These are phyloP conservation scores for Petrea volubilis DNA, from an alignment of 257 asterid genomes.

Conservation along the genomic window DNA sequence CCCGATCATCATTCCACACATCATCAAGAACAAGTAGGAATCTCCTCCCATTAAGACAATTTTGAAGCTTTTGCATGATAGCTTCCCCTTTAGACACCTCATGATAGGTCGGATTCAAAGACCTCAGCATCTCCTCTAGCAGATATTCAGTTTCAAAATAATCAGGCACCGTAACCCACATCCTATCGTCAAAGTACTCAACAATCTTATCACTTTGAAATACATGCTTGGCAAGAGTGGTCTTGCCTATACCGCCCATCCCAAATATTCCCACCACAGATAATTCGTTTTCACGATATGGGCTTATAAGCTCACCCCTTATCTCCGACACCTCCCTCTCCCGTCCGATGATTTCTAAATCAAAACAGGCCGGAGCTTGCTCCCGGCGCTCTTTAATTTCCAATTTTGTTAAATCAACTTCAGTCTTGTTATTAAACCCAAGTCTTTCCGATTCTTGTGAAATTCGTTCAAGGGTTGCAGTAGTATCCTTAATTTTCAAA, in stretches of 20 bases:
- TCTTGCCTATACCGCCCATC: too few relatives aligned
- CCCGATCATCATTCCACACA: constrained; percentile 19
- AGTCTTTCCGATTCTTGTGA: too few relatives aligned
- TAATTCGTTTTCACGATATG: background rate
- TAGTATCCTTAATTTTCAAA: constrained; percentile 1
- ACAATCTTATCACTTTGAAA: constrained; percentile 9
- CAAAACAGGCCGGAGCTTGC: too few relatives aligned
- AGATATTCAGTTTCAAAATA: background rate
- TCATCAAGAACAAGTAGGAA: constrained; percentile 31
- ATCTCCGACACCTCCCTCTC: constrained; percentile 9
- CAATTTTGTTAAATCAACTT: too few relatives aligned
- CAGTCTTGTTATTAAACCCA: too few relatives aligned
- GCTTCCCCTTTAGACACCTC: constrained; percentile 11
- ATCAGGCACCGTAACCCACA: constrained; percentile 22
- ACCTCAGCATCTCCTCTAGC: constrained; percentile 11
- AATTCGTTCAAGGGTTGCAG: background rate
- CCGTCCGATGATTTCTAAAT: constrained; percentile 24
- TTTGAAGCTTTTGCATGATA: constrained; percentile 5
- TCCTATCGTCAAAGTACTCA: constrained; percentile 10
- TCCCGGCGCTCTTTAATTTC: too few relatives aligned
- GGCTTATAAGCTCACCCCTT: background rate
- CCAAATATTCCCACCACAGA: constrained; percentile 19
- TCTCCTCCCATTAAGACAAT: background rate
- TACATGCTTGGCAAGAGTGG: background rate
- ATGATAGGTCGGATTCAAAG: background rate